Base-by-base conservation (phyloP, 495 filamentous ascomycete species). In the Friedmanniomyces simplex region DNA sequence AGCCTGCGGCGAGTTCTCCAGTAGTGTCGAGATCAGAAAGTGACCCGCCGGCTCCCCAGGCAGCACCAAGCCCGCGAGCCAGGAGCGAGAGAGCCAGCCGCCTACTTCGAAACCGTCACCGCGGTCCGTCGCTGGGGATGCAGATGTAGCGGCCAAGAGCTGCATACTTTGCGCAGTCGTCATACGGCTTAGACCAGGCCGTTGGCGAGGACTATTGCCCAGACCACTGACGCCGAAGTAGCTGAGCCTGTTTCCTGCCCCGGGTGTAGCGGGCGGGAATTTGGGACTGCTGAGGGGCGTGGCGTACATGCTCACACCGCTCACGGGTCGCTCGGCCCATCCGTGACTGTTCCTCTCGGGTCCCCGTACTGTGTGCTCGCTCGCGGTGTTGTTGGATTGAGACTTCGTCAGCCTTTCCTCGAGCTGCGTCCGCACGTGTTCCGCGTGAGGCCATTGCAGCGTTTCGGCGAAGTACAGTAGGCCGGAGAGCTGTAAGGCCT, bases 41-140 rank as follows among this genome's bases (percentile, higher is more conserved):
- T 93, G 86, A 28, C 77, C 78, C 41, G 89, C 74, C 0, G 74
- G 69, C 67, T 89, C 85, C 0, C 89, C 89, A 0, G 89, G 88
- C 26, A 93, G 70, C 39, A 93, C 80, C 24, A 95, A 73, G 7
- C 88, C 89, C 4, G 85, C 86, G 14, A 91, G 72, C 71, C 86
- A 93, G 30, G 81, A 85, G 57, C 86, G 82, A 18, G 84, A 87
- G 20, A 93, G 77, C 89, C 88, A 95, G n/a, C 88, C 88, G 3
- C 76, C 67, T 28, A 69, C 63, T 70, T 77, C 25, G 71, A 69
- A 52, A 72, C 68, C 50, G n/a, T 45, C 41, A 2, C 1, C 37
- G 21, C 28, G 28, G 28, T 48, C 48, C 21, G 16, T n/a, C 30
- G 41, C 46, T 21, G 14, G 6, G 18, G 14, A 20, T 11, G 32